phyloP scores from a whole-genome alignment of 306 rosid genomes.

The Vigna mungo region DNA sequence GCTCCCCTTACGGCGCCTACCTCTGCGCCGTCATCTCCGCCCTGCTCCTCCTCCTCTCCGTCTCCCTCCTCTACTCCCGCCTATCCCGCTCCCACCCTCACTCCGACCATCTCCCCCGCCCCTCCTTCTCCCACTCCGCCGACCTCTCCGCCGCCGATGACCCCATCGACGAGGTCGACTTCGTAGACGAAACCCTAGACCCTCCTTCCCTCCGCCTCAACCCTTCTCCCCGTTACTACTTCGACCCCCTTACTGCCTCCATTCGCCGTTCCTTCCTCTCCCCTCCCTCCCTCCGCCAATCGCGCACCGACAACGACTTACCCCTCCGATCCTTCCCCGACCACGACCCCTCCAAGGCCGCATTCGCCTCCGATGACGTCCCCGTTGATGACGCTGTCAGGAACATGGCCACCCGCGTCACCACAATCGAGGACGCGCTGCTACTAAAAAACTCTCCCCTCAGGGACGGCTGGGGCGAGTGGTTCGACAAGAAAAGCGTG shows the following conservation, averaged over 20 bases:
- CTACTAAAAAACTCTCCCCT: slow-evolving; percentile 66
- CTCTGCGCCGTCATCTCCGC: slow-evolving; percentile 70
- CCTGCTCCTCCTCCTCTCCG: slow-evolving; percentile 74
- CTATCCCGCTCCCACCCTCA: slow-evolving; percentile 65
- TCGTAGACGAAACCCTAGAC: slow-evolving; percentile 52
- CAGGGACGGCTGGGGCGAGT: slow-evolving; percentile 87
- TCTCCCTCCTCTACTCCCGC: slow-evolving; percentile 80
- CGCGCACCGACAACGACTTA: slow-evolving; percentile 35
- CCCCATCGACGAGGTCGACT: slow-evolving; percentile 81
- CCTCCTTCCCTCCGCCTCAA: background rate
- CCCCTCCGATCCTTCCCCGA: slow-evolving; percentile 42
- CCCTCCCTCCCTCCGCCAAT: slow-evolving; percentile 43
- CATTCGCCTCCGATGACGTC: slow-evolving; percentile 82
- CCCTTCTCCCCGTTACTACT: slow-evolving; percentile 60
- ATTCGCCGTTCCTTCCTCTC: slow-evolving; percentile 62
- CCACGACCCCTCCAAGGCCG: slow-evolving; percentile 60
- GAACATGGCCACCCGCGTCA: slow-evolving; percentile 47
- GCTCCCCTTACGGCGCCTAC: slow-evolving; percentile 71
- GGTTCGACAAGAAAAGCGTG: slow-evolving; percentile 83
- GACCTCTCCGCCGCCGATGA: slow-evolving; percentile 53
- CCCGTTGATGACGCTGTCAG: slow-evolving; percentile 67
- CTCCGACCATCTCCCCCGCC: slow-evolving; percentile 40
- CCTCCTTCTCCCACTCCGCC: slow-evolving; percentile 48
- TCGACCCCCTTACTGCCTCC: slow-evolving; percentile 71
- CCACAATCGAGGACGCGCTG: slow-evolving; percentile 69